Conservation (phyloP, 371 early-diverging fungal genomes). For the Mucor piriformis region DNA sequence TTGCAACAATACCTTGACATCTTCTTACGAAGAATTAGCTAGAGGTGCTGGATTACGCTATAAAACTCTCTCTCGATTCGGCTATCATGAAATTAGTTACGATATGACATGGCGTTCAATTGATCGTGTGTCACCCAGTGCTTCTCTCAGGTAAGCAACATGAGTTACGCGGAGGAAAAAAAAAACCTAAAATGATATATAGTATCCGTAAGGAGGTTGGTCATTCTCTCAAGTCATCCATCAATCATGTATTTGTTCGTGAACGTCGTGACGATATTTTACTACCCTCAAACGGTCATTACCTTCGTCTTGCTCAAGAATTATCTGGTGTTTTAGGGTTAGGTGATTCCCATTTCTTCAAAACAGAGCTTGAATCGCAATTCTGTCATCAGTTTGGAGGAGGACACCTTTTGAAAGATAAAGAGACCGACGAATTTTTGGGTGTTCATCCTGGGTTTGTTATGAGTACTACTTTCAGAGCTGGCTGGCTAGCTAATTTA, state of each 20-base stretch:
- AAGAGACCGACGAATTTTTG: slow-evolving; percentile 28
- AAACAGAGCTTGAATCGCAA: slow-evolving; percentile 70
- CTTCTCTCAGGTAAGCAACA: slow-evolving; percentile 68
- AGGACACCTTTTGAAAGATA: slow-evolving; percentile 32
- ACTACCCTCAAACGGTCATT: slow-evolving; percentile 79
- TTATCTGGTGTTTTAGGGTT: slow-evolving; percentile 75
- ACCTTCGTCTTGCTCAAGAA: slow-evolving; percentile 69
- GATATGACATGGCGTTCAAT: slow-evolving; percentile 81
- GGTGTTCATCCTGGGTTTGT: slow-evolving; percentile 45
- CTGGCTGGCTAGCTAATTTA: slow-evolving; percentile 71
- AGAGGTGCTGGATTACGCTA: slow-evolving; percentile 47
- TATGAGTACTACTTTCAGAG: slow-evolving; percentile 61
- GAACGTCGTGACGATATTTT: slow-evolving; percentile 80
- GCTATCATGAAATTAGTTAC: slow-evolving; percentile 76
- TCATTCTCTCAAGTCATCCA: slow-evolving; percentile 83
- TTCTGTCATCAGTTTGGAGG: slow-evolving; percentile 40
- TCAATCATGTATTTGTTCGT: slow-evolving; percentile 66
- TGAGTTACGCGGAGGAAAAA: neutral
- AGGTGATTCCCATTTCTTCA: slow-evolving; percentile 80
- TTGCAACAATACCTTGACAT: slow-evolving; percentile 43
- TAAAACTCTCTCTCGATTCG: slow-evolving; percentile 53
- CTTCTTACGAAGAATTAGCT: slow-evolving; percentile 50
- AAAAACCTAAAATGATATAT: slow-evolving; percentile 3
- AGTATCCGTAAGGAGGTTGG: slow-evolving; percentile 90
- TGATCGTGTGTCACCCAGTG: slow-evolving; percentile 67